These are phyloP conservation scores for Xylaria telfairii DNA, from an alignment of 495 filamentous ascomycete genomes.

Conservation along the genomic window DNA sequence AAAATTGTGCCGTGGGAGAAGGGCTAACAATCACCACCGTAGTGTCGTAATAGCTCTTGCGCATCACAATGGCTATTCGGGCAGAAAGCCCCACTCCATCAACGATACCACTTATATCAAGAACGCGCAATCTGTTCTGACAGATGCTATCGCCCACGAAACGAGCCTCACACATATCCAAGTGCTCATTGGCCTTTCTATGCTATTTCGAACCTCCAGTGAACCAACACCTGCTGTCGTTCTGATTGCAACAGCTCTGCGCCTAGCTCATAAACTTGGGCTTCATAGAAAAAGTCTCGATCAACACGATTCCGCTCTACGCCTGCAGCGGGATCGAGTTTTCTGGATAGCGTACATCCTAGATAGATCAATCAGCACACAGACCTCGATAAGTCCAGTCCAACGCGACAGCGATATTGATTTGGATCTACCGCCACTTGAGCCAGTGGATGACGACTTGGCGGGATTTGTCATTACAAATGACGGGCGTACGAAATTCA, in stretches of 20 bases:
- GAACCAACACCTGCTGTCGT: constrained; percentile 20
- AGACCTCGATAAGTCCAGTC: constrained; percentile 13
- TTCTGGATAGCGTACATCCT: constrained; percentile 32
- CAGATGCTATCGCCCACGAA: constrained; percentile 22
- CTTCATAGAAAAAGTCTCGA: constrained; percentile 8
- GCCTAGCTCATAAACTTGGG: constrained; percentile 23
- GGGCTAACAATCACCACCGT: neutral
- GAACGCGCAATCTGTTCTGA: constrained; percentile 29
- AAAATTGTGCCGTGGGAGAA: neutral
- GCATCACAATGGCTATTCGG: constrained; percentile 1
- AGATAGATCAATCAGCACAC: constrained; percentile 23
- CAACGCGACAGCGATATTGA: constrained; percentile 27
- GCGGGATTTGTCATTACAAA: constrained; percentile 11
- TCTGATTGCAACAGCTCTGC: constrained; percentile 25
- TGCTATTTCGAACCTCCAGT: constrained; percentile 18
- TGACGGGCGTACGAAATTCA: constrained; percentile 7
- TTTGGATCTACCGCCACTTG: constrained; percentile 24
- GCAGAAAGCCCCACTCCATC: neutral
- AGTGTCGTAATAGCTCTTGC: constrained; percentile 27
- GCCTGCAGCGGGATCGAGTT: constrained; percentile 20
- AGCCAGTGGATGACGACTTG: neutral
- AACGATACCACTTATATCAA: constrained; percentile 11
- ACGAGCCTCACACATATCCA: constrained; percentile 22
- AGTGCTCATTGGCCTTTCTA: constrained; percentile 22
- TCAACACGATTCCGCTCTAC: neutral